Conservation (phyloP, 257 asterid species). For the Solanum neorickii region DNA sequence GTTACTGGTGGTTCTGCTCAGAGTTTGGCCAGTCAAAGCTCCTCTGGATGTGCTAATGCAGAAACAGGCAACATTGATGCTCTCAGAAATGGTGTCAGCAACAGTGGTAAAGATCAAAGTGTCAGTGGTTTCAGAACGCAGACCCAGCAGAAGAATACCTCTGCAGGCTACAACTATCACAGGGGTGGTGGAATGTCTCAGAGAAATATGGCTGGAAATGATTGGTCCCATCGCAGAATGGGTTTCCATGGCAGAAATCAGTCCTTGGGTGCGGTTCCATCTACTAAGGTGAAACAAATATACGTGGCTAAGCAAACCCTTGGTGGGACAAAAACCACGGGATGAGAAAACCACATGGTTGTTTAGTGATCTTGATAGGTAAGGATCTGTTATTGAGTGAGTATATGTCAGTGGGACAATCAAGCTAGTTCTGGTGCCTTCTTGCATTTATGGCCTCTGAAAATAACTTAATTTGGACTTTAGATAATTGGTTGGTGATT, state of each 20-base stretch:
- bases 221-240: slow-evolving; percentile 62
- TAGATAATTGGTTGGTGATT: slow-evolving; percentile 1
- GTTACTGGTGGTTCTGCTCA: slow-evolving; percentile 27
- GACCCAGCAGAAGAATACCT: slow-evolving; percentile 31
- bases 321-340: slow-evolving; percentile 25
- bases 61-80: slow-evolving; percentile 27
- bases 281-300: slow-evolving; percentile 68
- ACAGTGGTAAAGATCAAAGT: slow-evolving; percentile 21
- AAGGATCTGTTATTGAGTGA: not conserved
- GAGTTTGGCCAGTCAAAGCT: slow-evolving; percentile 18
- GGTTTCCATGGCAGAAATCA: slow-evolving; percentile 72
- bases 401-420: not conserved
- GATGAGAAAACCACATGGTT: slow-evolving; percentile 17
- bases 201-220: slow-evolving; percentile 48
- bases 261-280: slow-evolving; percentile 32
- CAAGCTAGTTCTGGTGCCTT: not conserved
- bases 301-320: slow-evolving; percentile 76
- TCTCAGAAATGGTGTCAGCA: slow-evolving; percentile 7
- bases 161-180: slow-evolving; percentile 37
- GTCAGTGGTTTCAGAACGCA: slow-evolving; percentile 28
- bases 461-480: not conserved
- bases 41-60: slow-evolving; percentile 21
- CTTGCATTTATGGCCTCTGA: not conserved
- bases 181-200: slow-evolving; percentile 48
- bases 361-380: not conserved